A percentile compares a stretch with the other conserved stretches of the same genome.
Evolutionary conservation across 73 alveolate species (phyloP).

Genomic region (Tetrahymena borealis): DNA sequence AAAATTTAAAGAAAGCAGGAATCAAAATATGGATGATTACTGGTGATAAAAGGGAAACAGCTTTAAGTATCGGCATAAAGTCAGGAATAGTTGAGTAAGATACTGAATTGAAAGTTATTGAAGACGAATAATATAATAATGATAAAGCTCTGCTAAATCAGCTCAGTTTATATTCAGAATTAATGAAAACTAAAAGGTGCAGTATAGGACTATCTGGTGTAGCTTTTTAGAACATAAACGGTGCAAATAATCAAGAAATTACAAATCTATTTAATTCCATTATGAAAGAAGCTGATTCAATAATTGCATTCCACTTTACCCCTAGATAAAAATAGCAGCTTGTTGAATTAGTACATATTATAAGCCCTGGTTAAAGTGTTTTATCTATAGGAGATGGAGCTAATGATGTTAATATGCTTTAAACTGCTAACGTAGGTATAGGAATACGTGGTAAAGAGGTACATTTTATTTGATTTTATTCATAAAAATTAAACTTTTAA

Average conservation of each 20-base stretch:
- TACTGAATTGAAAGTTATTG: conserved; percentile 49
- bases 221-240: conserved; percentile 27
- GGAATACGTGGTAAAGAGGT: conserved; percentile 42
- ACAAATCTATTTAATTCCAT: conserved; percentile 2
- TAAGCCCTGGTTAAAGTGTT: conserved; percentile 40
- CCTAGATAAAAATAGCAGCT: conserved; percentile 47
- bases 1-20: conserved; percentile 61
- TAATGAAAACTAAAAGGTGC: conserved; percentile 13
- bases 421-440: conserved; percentile 27
- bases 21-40: conserved; percentile 94
- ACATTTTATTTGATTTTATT: too few relatives aligned
- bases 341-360: conserved; percentile 38
- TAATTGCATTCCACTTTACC: conserved; percentile 44
- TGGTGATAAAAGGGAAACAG: conserved; percentile 95
- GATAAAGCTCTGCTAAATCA: conserved; percentile 2
- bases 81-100: conserved; percentile 59
- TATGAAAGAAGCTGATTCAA: conserved; percentile 10
- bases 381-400: conserved; percentile 98
- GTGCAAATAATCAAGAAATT: conserved; percentile 6
- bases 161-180: conserved; percentile 21
- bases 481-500: too few relatives aligned
- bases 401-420: conserved; percentile 95
- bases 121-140: conserved; percentile 25
- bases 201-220: conserved; percentile 45
- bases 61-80: conserved; percentile 82